Evolutionary conservation across 2,329 filamentous ascomycete genomes (phyloP).

Genomic region (Ophioceras dolichostomum): DNA sequence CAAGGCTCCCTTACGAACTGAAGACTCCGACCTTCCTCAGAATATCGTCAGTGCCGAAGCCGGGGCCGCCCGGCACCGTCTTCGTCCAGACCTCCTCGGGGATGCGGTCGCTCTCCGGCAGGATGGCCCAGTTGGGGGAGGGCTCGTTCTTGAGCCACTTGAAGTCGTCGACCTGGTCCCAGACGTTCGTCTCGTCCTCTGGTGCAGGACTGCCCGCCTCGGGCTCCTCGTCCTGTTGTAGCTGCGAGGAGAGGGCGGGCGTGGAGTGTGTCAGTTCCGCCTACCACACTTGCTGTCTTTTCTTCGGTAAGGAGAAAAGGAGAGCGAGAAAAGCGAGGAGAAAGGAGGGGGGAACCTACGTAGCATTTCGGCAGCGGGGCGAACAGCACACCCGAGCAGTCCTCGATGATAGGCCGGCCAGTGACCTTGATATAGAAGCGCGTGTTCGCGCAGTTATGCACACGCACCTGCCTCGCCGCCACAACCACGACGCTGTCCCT

Average conservation of each 20-base stretch:
- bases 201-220: too few relatives aligned
- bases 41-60: conserved; percentile 52
- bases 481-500: conserved; percentile 66
- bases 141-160: conserved; percentile 84
- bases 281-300: conserved; percentile 9
- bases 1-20: too few relatives aligned
- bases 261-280: conserved; percentile 5
- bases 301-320: too few relatives aligned
- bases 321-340: not conserved
- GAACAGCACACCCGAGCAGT: conserved; percentile 69
- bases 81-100: conserved; percentile 55
- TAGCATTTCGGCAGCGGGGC: conserved; percentile 59
- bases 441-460: conserved; percentile 76
- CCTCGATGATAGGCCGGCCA: conserved; percentile 88
- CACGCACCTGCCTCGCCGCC: conserved; percentile 74
- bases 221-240: conserved; percentile 14
- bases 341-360: conserved; percentile 36
- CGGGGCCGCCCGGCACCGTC: conserved; percentile 51
- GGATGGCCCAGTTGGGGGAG: conserved; percentile 76
- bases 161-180: conserved; percentile 92
- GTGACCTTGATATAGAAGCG: conserved; percentile 72
- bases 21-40: conserved; percentile 37
- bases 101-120: conserved; percentile 49
- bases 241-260: conserved; percentile 10
- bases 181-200: conserved; percentile 56